Conservation (phyloP, 2,329 filamentous ascomycete species). For the Acephala macrosclerotiorum region DNA sequence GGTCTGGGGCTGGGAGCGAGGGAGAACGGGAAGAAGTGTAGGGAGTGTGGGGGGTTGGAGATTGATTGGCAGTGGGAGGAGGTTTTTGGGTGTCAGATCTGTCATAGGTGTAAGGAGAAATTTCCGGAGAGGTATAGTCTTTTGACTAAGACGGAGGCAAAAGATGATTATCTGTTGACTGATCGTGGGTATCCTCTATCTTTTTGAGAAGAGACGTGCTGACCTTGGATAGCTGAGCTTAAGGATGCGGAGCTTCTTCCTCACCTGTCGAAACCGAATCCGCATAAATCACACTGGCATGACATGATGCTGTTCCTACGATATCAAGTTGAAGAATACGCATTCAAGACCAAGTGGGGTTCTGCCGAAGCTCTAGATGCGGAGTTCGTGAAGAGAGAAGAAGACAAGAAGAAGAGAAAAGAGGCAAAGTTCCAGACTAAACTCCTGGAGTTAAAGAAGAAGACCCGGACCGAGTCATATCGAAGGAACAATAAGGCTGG, state of each 20-base stretch:
- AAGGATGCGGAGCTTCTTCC: conserved; percentile 86
- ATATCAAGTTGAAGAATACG: conserved; percentile 94
- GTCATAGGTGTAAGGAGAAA: conserved; percentile 86
- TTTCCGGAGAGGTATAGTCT: conserved; percentile 92
- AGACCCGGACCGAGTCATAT: conserved; percentile 90
- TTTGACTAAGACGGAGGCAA: conserved; percentile 95
- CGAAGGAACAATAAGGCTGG: conserved; percentile 70
- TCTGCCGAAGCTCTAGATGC: conserved; percentile 83
- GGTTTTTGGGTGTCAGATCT: conserved; percentile 78
- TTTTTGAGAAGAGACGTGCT: background rate
- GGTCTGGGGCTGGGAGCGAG: conserved; percentile 75
- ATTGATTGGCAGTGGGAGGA: conserved; percentile 97
- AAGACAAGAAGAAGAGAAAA: conserved; percentile 83
- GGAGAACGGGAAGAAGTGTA: conserved; percentile 74
- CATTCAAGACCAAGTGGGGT: conserved; percentile 90
- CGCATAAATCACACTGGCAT: conserved; percentile 95
- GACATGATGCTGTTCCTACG: conserved; percentile 98
- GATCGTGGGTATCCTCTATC: conserved; percentile 68
- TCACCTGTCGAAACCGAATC: conserved; percentile 88
- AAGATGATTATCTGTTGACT: conserved; percentile 93
- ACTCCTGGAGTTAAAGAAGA: conserved; percentile 88
- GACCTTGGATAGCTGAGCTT: conserved; percentile 72
- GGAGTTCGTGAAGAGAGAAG: conserved; percentile 82
- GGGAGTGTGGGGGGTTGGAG: conserved; percentile 83
- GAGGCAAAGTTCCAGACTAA: conserved; percentile 93